Percentiles rank a stretch among this genome's conserved stretches.
phyloP scores from a whole-genome alignment of 352 stramenopile genomes.

The Blastocystis sp. region DNA sequence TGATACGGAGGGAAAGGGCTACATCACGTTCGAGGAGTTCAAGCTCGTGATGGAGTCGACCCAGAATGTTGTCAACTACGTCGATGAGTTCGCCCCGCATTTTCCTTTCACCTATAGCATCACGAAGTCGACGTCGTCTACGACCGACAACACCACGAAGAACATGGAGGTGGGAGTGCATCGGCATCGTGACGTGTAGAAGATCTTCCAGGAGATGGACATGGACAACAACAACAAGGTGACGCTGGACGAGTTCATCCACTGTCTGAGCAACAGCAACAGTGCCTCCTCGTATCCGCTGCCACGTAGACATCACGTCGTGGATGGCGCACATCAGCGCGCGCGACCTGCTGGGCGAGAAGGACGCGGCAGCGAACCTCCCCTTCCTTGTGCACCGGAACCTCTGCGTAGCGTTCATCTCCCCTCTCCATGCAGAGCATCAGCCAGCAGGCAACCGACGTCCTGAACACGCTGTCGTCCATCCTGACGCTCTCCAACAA shows the following conservation, averaged over 20 bases:
- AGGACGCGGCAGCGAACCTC: background rate
- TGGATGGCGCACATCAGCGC: constrained; percentile 36
- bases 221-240: constrained; percentile 5
- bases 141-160: background rate
- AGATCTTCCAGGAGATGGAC: constrained; percentile 53
- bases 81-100: background rate
- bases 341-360: background rate
- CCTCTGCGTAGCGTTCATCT: background rate
- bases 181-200: background rate
- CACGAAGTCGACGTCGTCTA: background rate
- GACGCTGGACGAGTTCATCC: constrained; percentile 44
- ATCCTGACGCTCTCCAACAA: background rate
- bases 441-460: background rate
- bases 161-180: background rate
- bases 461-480: background rate
- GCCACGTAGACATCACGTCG: background rate
- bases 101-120: background rate
- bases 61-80: constrained; percentile 44
- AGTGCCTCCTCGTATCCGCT: background rate
- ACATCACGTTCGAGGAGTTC: constrained; percentile 44
- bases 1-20: constrained; percentile 26
- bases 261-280: background rate
- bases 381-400: constrained; percentile 45
- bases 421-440: background rate
- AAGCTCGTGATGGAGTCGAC: constrained; percentile 53